Percentiles rank a stretch among this genome's conserved stretches.
Evolutionary conservation across 805 yeast genomes (phyloP).

Genomic region (Candida parachauliodes): DNA sequence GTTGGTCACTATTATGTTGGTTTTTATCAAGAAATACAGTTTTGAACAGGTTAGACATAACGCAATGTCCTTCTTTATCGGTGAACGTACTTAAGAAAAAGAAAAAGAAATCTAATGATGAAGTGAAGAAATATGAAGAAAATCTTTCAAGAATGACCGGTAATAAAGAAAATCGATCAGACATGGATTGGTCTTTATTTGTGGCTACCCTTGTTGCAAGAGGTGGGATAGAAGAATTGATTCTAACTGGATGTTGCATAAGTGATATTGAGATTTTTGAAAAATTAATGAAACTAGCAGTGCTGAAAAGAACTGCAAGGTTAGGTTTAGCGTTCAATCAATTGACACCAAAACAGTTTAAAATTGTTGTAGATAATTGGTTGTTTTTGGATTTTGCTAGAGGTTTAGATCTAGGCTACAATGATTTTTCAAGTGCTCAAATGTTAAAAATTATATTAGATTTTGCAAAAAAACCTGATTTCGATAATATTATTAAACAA

Average conservation of each 20-base stretch:
- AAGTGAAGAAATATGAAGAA: conserved; percentile 22
- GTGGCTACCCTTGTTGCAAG: conserved; percentile 65
- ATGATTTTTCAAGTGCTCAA: conserved; percentile 50
- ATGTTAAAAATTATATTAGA: conserved; percentile 38
- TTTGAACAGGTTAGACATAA: conserved; percentile 60
- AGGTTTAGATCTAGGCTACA: conserved; percentile 84
- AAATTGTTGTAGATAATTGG: conserved; percentile 55
- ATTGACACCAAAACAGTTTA: conserved; percentile 55
- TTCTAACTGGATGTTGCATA: conserved; percentile 73
- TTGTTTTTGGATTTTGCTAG: conserved; percentile 43
- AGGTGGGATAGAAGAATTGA: conserved; percentile 75
- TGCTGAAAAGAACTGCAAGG: conserved; percentile 50
- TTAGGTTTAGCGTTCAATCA: conserved; percentile 79
- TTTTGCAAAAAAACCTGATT: conserved; percentile 17
- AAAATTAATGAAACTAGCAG: conserved; percentile 53
- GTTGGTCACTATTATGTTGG: conserved; percentile 80
- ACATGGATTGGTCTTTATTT: conserved; percentile 80
- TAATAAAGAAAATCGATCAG: conserved; percentile 56
- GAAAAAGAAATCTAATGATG: conserved; percentile 16
- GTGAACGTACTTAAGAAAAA: conserved; percentile 42
- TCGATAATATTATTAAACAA: conserved; percentile 16
- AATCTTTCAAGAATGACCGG: conserved; percentile 40
- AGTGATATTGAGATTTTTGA: conserved; percentile 53
- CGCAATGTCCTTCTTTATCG: conserved; percentile 57
- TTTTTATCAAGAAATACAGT: conserved; percentile 63